Conservation (phyloP, 352 stramenopile species). For the Phytophthora podocarpi region DNA sequence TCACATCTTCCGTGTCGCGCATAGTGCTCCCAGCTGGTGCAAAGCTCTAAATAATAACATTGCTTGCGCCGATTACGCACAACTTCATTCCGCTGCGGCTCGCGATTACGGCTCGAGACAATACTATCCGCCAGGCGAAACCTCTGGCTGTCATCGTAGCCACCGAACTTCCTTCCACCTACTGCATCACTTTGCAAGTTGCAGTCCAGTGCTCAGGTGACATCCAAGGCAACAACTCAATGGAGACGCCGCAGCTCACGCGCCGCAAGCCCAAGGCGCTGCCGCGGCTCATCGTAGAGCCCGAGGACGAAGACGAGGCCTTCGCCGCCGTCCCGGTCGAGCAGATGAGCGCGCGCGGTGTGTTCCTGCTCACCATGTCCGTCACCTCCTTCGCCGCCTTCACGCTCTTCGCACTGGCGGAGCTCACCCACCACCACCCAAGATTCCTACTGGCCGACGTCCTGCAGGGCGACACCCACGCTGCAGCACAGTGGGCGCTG, state of each 20-base stretch:
- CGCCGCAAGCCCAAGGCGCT: constrained; percentile 24
- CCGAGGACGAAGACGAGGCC: constrained; percentile 29
- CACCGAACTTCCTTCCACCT: not conserved
- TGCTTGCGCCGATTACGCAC: constrained; percentile 21
- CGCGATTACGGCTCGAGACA: constrained; percentile 20
- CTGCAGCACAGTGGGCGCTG: constrained; percentile 48
- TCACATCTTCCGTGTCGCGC: constrained; percentile 9
- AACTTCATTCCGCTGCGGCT: not conserved
- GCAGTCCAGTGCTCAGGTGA: not conserved
- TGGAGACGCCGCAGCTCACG: constrained; percentile 13
- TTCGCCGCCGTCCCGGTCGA: constrained; percentile 31
- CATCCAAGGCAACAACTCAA: not conserved
- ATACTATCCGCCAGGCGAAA: no score
- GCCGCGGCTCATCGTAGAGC: constrained; percentile 19
- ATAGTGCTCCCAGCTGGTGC: constrained; percentile 1
- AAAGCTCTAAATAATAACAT: no score
- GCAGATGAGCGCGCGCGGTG: constrained; percentile 46
- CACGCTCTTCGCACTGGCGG: constrained; percentile 58
- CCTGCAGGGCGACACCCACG: constrained; percentile 43
- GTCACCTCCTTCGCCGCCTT: constrained; percentile 72
- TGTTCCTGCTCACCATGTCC: constrained; percentile 64
- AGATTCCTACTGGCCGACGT: constrained; percentile 39
- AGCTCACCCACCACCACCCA: constrained; percentile 52
- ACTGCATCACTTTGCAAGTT: constrained; percentile 23
- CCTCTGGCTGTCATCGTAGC: constrained; percentile 4